Evolutionary conservation across 208 protist genomes (phyloP).

Genomic region (Wallacemonas rigidus): DNA sequence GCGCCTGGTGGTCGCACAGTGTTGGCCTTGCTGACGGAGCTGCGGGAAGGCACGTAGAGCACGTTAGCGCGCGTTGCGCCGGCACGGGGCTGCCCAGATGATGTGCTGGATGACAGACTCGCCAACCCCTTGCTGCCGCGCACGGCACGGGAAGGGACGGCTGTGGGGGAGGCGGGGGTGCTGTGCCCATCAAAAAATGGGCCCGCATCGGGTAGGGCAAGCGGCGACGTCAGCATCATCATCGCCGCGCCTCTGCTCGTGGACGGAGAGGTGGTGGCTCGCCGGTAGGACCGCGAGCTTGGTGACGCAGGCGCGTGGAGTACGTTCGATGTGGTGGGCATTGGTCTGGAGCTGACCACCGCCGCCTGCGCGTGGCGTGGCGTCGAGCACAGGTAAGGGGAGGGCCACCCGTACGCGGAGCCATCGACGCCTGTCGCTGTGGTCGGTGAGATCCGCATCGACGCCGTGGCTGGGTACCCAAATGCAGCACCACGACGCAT

Average conservation of each 20-base stretch:
- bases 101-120: neutral
- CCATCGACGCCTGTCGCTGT: too few relatives aligned
- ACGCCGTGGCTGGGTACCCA: too few relatives aligned
- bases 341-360: too few relatives aligned
- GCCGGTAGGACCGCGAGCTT: too few relatives aligned
- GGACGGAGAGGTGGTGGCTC: neutral
- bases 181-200: neutral
- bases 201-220: constrained; percentile 5
- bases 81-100: neutral
- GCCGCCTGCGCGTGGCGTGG: too few relatives aligned
- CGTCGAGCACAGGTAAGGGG: too few relatives aligned
- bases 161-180: neutral
- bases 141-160: neutral
- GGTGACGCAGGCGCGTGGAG: too few relatives aligned
- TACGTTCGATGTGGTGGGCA: too few relatives aligned
- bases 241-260: neutral
- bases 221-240: constrained; percentile 8
- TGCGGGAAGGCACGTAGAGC: neutral
- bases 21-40: neutral
- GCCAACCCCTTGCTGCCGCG: neutral
- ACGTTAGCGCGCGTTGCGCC: neutral
- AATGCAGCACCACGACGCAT: too few relatives aligned
- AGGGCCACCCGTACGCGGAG: too few relatives aligned
- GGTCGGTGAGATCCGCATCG: too few relatives aligned
- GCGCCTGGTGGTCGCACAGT: too few relatives aligned